These are phyloP conservation scores for Dendrobium officinale DNA, from an alignment of 106 monocot species.

Conservation along the genomic window DNA sequence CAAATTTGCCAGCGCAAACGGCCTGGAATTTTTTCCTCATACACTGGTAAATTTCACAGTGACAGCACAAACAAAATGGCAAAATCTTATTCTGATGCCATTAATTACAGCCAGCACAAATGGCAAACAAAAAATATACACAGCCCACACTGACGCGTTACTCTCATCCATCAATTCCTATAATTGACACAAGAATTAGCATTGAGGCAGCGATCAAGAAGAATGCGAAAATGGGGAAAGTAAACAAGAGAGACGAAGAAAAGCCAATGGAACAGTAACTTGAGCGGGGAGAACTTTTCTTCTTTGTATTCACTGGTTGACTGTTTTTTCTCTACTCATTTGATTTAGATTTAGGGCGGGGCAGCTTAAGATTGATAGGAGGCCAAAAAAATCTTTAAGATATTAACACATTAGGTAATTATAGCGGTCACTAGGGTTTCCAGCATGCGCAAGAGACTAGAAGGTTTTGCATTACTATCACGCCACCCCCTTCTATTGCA, in stretches of 20 bases:
- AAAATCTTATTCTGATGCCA: background rate
- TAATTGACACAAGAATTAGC: background rate
- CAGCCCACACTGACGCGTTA: background rate
- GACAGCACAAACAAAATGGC: background rate
- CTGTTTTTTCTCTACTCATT: no score
- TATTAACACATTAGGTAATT: no score
- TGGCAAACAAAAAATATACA: background rate
- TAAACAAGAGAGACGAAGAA: background rate
- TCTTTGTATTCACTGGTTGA: no score
- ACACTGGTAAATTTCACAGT: background rate
- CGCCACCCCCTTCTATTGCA: no score
- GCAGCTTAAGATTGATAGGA: no score
- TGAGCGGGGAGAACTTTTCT: background rate
- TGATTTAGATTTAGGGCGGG: no score
- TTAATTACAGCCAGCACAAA: background rate
- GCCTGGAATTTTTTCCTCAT: background rate
- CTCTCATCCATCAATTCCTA: background rate
- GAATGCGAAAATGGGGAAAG: no score
- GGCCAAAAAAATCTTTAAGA: no score
- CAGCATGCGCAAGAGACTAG: no score
- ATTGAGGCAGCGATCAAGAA: background rate
- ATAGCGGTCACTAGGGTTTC: no score
- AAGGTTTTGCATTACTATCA: no score
- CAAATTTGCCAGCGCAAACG: background rate
- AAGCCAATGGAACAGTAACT: background rate